Conservation (phyloP, 2,329 filamentous ascomycete species). For the Tolypocladium paradoxum region DNA sequence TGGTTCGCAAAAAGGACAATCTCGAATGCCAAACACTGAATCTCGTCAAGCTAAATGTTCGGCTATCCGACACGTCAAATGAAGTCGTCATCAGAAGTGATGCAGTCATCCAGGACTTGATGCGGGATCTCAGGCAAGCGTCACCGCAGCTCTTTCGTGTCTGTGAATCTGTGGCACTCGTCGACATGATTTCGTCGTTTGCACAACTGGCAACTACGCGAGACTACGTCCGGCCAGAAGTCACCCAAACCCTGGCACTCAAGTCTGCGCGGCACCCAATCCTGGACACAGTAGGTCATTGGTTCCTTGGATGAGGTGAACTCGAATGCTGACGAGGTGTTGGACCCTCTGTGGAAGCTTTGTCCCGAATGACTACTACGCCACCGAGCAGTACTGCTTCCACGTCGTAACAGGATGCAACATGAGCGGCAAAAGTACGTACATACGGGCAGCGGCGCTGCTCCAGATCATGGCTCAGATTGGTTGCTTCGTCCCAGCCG, state of each 20-base stretch:
- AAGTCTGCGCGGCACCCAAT: slow-evolving; percentile 70
- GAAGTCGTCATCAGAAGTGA: slow-evolving; percentile 81
- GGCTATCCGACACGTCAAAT: slow-evolving; percentile 69
- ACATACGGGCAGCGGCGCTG: slow-evolving; percentile 76
- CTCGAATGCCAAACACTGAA: slow-evolving; percentile 83
- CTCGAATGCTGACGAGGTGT: background rate
- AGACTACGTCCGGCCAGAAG: slow-evolving; percentile 53
- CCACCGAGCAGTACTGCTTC: slow-evolving; percentile 68
- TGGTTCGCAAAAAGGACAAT: slow-evolving; percentile 57
- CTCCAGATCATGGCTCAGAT: slow-evolving; percentile 90
- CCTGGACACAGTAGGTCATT: slow-evolving; percentile 47
- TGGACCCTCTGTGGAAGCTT: slow-evolving; percentile 56
- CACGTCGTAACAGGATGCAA: slow-evolving; percentile 95
- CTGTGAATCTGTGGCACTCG: slow-evolving; percentile 73
- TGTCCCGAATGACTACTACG: slow-evolving; percentile 84
- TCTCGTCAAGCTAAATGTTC: slow-evolving; percentile 69
- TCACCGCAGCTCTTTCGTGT: slow-evolving; percentile 69
- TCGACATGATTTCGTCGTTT: slow-evolving; percentile 79
- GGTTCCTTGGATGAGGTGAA: slow-evolving; percentile 2
- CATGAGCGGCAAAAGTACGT: slow-evolving; percentile 97
- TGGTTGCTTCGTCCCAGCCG: slow-evolving; percentile 79
- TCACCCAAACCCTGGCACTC: slow-evolving; percentile 59
- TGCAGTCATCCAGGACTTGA: slow-evolving; percentile 58
- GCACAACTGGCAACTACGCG: slow-evolving; percentile 57
- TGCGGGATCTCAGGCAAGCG: slow-evolving; percentile 59